A percentile compares a stretch with the other conserved stretches of the same genome.
Evolutionary conservation across 1,284 basidiomycete genomes (phyloP).

Genomic region (Pholiota adiposa): DNA sequence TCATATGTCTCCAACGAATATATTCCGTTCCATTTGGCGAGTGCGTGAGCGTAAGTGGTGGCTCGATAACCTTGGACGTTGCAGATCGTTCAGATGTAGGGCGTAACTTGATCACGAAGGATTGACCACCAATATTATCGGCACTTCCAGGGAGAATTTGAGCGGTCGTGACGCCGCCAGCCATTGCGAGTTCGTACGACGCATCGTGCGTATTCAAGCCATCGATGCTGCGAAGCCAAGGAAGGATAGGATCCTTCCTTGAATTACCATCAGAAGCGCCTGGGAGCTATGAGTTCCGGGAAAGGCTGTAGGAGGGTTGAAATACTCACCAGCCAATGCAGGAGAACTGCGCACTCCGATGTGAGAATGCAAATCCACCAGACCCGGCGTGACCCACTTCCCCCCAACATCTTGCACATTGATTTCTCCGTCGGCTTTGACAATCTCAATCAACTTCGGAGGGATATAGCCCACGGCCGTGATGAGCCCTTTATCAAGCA

Average conservation of each 20-base stretch:
- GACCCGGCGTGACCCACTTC: constrained; percentile 55
- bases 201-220: constrained; percentile 42
- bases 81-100: constrained; percentile 46
- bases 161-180: constrained; percentile 41
- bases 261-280: constrained; percentile 40
- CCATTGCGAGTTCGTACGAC: constrained; percentile 33
- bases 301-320: constrained; percentile 36
- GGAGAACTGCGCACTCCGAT: constrained; percentile 59
- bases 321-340: constrained; percentile 36
- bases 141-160: constrained; percentile 41
- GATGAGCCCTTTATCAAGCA: constrained; percentile 61
- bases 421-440: constrained; percentile 25
- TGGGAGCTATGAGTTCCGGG: constrained; percentile 23
- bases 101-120: constrained; percentile 60
- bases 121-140: constrained; percentile 53
- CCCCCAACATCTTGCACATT: constrained; percentile 46
- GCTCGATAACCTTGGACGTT: constrained; percentile 50
- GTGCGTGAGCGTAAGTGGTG: constrained; percentile 41
- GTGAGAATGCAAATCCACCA: constrained; percentile 75
- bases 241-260: constrained; percentile 46
- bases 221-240: constrained; percentile 44
- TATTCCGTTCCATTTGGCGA: constrained; percentile 30
- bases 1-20: constrained; percentile 52
- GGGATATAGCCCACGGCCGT: constrained; percentile 46
- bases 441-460: constrained; percentile 21